Base-by-base conservation (phyloP, 495 filamentous ascomycete species). In the Talaromyces wortmannii region DNA sequence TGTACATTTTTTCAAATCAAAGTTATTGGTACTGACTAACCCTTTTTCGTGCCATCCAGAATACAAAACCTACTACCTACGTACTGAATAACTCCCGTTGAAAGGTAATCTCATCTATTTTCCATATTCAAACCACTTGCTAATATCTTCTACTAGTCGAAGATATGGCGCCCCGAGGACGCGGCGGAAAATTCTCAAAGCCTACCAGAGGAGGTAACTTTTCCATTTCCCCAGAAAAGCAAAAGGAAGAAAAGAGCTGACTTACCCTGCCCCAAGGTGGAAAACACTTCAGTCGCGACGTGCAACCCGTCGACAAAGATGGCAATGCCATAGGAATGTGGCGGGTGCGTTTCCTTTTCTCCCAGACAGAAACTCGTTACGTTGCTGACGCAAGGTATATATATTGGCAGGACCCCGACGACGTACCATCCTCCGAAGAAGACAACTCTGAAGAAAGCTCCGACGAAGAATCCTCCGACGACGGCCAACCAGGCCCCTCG, bases 141-240 rank as follows among this genome's bases (percentile, higher is more conserved):
- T 23, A 23, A 23, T 4, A 23, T 4, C 23, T 1, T 4, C 23
- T 4, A 23, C 23, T 4, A 23, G 23, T 23, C 23, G 6, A 45
- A 50, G 66, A 57, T 16, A 78, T 78, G 75, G 67, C 75, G 15
- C 75, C 72, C 54, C 72, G 74, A 55, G 90, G 90, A 63, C 86
- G 91, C 61, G 91, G 88, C 60, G 90, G 90, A 70, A 98, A 97
- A 74, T 96, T 91, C 69, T 86, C 82, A 72, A 98, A 98, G 77
- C 90, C 87, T 57, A 88, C 86, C 53, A 82, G 94, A 73, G 94
- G 94, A 77, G 90, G 91, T 92, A 76, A 59, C 83, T 68, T 57
- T 31, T 58, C 6, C 30, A 5, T 48, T 7, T 8, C 13, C n/a
- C 13, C 17, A 43, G 23, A 23, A 23, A 53, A 43, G 16, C 0